phyloP scores from a whole-genome alignment of 1,139 yeast genomes.

The Hansenula sp. region DNA sequence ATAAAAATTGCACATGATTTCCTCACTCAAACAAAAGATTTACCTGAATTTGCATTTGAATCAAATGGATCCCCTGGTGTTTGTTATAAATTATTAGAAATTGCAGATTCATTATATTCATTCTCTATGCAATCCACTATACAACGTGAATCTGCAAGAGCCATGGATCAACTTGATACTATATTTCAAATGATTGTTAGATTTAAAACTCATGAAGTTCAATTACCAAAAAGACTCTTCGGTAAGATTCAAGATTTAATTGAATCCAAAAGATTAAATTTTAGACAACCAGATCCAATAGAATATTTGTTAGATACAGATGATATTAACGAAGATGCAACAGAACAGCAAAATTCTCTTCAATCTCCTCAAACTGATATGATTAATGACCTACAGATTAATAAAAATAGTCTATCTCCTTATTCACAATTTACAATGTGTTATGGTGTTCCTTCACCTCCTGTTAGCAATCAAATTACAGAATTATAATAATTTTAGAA shows the following conservation, averaged over 20 bases:
- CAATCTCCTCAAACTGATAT: too few species aligned
- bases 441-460: neutral
- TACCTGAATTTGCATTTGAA: conserved; percentile 20
- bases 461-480: neutral
- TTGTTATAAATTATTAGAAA: conserved; percentile 16
- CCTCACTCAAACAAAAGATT: conserved; percentile 10
- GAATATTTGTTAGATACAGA: neutral
- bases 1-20: conserved; percentile 18
- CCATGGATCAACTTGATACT: conserved; percentile 13
- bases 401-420: neutral
- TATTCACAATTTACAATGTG: neutral
- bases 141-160: conserved; percentile 8
- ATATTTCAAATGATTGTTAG: conserved; percentile 14
- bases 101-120: conserved; percentile 18
- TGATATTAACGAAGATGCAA: neutral
- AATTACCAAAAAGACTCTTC: neutral
- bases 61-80: conserved; percentile 22
- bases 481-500: neutral
- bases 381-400: neutral
- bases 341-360: neutral
- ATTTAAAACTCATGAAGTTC: conserved; percentile 6
- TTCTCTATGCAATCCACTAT: conserved; percentile 12
- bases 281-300: neutral
- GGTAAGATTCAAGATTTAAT: neutral
- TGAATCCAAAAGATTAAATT: neutral